Evolutionary conservation across 1,139 yeast species (phyloP), one percentile per base, ranked within the genome.

Genomic region (Nakaseomyces kungkrabaensis): DNA sequence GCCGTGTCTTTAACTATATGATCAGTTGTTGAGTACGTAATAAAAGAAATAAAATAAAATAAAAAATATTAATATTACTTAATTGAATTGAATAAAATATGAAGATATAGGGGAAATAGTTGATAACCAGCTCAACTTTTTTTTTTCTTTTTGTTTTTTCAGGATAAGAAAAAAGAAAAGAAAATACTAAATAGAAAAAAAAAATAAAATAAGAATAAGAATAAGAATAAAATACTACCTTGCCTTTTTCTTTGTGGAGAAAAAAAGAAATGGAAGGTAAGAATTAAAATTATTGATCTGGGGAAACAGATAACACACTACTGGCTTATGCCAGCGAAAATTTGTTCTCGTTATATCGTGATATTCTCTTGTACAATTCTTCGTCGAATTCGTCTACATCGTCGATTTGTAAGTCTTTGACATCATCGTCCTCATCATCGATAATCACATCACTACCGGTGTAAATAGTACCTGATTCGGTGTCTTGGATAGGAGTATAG

Each of bases 381-480:
- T 62, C 66, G 45, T 63, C 67, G 25, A 63, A 50, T 43, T 59
- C 66, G 49, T 63, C 68, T 38, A 61, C 52, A 17, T 63, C 67
- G 6, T 56, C 65, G n/a, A 63, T 51, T 22, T 56, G 55, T 5
- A 62, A 46, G 48, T 63, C 68, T 36, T 56, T 55, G 3, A 62
- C 65, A 43, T 56, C 58, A 41, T 58, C 61, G 26, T 56, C 61
- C 27, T 62, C 65, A 37, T 59, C 59, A 32, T 55, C 59, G 26
- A 53, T 52, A 22, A 41, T 41, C 5, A 27, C n/a, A 13, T 27
- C 44, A 29, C 44, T 41, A 9, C 44, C 13, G 47, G 43, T 17
- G 54, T 11, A 29, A 42, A 31, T 40, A 45, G 31, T 49, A 33
- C 43, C 49, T 6, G 43, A 11, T 13, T 52, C 52, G 29, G 48